Evolutionary conservation across 2,329 filamentous ascomycete species (phyloP).

Genomic region (Aurifilum marmelostoma): DNA sequence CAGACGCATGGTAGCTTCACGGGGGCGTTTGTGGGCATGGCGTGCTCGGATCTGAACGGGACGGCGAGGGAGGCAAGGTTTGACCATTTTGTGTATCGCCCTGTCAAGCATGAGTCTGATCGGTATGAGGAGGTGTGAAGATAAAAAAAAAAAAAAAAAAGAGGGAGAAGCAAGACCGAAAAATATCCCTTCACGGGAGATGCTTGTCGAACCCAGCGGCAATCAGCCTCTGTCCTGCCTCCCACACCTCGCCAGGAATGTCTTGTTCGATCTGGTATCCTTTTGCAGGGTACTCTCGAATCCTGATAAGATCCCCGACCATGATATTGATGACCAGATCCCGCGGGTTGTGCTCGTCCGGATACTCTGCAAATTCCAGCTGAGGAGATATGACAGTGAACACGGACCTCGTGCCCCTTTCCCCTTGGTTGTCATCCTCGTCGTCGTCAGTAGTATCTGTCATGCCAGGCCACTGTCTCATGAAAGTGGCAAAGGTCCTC

Average conservation of each 20-base stretch:
- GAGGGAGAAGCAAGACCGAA: too few relatives aligned
- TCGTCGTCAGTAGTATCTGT: neutral
- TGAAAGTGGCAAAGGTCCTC: conserved; percentile 50
- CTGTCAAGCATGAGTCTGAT: conserved; percentile 50
- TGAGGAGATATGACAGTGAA: conserved; percentile 48
- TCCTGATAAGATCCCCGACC: conserved; percentile 49
- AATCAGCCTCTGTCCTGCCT: conserved; percentile 46
- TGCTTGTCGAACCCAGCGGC: conserved; percentile 44
- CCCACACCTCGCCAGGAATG: conserved; percentile 47
- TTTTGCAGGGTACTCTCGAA: conserved; percentile 46
- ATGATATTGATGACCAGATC: conserved; percentile 49
- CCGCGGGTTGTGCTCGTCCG: conserved; percentile 45
- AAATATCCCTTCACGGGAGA: conserved; percentile 38
- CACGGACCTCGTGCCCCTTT: conserved; percentile 25
- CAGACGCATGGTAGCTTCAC: conserved; percentile 66
- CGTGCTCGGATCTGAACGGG: conserved; percentile 60
- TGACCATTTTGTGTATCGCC: conserved; percentile 56
- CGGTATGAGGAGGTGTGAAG: conserved; percentile 46
- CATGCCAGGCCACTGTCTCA: conserved; percentile 49
- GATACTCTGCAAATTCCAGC: conserved; percentile 45
- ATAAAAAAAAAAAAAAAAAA: too few relatives aligned
- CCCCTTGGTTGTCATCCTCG: neutral
- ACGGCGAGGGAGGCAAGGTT: conserved; percentile 51
- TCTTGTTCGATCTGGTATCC: conserved; percentile 50
- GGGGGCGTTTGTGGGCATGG: conserved; percentile 61